A percentile compares a stretch with the other conserved stretches of the same genome.
Evolutionary conservation across 129 eudicot genomes (phyloP).

Genomic region (Saussurea involucrata): DNA sequence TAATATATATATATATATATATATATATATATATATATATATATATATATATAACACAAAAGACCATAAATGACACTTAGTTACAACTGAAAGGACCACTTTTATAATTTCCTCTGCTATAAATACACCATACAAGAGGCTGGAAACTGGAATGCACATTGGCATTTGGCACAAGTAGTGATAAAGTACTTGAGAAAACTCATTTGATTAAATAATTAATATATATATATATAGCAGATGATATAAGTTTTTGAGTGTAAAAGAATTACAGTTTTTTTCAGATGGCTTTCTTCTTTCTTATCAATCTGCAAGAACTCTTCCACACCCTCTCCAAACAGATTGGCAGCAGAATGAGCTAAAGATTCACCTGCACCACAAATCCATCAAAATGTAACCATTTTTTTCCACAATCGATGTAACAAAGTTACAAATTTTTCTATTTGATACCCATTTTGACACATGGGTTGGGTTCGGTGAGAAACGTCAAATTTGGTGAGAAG

Average conservation of each 20-base stretch:
- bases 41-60: neutral
- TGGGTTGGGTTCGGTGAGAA: too few species aligned
- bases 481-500: too few species aligned
- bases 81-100: neutral
- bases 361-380: neutral
- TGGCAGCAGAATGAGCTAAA: neutral
- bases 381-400: neutral
- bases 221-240: neutral
- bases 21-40: too few species aligned
- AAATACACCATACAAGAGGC: neutral
- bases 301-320: slow-evolving; percentile 7
- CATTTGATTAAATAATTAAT: neutral
- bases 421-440: neutral
- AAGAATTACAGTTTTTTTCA: slow-evolving; percentile 6
- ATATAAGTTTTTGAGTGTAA: neutral
- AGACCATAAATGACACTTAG: neutral
- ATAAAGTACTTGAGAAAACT: neutral
- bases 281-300: neutral
- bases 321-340: neutral
- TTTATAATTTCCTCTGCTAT: neutral
- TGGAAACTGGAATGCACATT: neutral
- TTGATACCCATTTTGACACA: neutral
- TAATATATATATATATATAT: too few species aligned
- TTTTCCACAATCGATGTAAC: too few species aligned
- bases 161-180: neutral